Conservation (phyloP, 1,284 basidiomycete genomes). For the Trametes polyzona region DNA sequence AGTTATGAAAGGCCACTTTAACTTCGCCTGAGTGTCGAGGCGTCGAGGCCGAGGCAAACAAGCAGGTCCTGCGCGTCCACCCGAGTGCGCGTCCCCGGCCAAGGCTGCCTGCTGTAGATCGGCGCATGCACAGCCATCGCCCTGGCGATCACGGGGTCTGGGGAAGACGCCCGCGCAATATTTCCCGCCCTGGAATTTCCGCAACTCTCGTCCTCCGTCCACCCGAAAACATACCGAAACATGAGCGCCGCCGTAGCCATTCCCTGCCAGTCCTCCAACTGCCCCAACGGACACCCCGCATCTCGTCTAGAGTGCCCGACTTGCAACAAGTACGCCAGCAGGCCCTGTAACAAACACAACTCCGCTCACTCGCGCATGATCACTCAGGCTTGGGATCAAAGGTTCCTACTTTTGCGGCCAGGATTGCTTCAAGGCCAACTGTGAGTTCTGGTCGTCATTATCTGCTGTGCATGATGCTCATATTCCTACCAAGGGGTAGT, state of each 20-base stretch:
- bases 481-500: too few species aligned
- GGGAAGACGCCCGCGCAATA: not conserved
- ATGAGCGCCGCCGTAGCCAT: conserved; percentile 40
- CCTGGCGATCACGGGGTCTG: conserved; percentile 3
- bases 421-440: conserved; percentile 84
- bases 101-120: too few species aligned
- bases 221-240: conserved; percentile 3
- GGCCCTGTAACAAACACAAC: not conserved
- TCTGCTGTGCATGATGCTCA: too few species aligned
- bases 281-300: conserved; percentile 75
- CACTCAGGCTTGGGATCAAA: conserved; percentile 69
- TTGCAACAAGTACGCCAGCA: conserved; percentile 71
- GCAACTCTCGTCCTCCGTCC: not conserved
- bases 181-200: conserved; percentile 1
- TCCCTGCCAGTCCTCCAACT: conserved; percentile 70
- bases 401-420: conserved; percentile 87
- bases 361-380: conserved; percentile 22
- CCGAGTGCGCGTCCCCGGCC: too few species aligned
- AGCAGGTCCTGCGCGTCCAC: too few species aligned
- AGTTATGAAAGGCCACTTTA: too few species aligned
- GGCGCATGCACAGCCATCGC: conserved; percentile 1
- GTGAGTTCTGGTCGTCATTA: conserved; percentile 48
- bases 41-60: too few species aligned
- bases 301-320: conserved; percentile 82
- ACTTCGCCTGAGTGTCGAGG: too few species aligned